Conservation (phyloP, 2,329 filamentous ascomycete genomes). For the Cladosporium sp. region DNA sequence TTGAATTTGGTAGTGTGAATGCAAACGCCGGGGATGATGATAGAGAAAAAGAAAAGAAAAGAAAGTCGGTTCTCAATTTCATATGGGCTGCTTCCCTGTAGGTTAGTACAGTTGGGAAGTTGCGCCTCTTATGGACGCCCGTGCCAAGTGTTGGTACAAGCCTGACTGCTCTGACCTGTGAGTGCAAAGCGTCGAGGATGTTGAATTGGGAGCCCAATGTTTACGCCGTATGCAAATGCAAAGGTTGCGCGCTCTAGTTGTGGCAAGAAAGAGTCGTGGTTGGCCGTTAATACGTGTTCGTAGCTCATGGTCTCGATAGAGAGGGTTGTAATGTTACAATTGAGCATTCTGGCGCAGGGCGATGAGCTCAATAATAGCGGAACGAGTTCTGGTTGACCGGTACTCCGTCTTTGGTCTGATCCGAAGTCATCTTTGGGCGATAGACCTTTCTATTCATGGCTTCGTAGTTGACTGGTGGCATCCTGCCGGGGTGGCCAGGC, state of each 20-base stretch:
- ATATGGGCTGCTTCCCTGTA: constrained; percentile 5
- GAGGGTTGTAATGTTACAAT: constrained; percentile 13
- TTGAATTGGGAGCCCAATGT: not conserved
- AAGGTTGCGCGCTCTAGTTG: constrained; percentile 5
- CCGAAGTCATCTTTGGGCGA: constrained; percentile 2
- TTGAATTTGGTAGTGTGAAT: not conserved
- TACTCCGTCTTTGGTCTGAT: not conserved
- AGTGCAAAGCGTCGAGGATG: constrained; percentile 8
- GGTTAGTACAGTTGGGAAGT: not conserved
- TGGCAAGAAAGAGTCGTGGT: constrained; percentile 5
- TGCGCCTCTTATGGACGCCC: constrained; percentile 5
- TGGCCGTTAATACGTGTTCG: constrained; percentile 11
- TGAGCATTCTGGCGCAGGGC: constrained; percentile 1
- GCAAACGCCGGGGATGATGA: constrained; percentile 1
- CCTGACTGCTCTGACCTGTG: constrained; percentile 2
- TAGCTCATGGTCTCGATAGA: constrained; percentile 12
- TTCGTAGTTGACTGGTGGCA: not conserved
- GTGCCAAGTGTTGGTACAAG: constrained; percentile 11
- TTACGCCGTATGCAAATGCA: constrained; percentile 11
- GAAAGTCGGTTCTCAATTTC: constrained; percentile 1
- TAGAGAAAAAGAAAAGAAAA: too few species aligned
- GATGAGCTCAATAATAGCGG: constrained; percentile 11
- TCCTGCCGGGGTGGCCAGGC: not conserved
- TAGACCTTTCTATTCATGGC: not conserved
- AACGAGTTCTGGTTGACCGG: constrained; percentile 2